Conservation (phyloP, 805 yeast species). For the Spathaspora sp. region DNA sequence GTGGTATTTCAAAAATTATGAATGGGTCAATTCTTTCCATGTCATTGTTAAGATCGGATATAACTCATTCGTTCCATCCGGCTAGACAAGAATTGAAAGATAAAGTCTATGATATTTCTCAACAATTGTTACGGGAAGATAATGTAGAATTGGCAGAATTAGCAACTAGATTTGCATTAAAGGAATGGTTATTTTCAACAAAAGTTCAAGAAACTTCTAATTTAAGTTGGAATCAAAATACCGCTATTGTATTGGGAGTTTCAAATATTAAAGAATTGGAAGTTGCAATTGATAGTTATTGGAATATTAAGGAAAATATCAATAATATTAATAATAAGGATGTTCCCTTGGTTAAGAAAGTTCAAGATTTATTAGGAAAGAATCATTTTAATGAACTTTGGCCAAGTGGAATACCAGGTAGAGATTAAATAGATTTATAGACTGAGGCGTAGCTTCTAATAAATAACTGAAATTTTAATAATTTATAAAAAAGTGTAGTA, state of each 20-base stretch:
- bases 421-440: conserved; percentile 1
- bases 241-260: conserved; percentile 76
- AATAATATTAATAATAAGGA: conserved; percentile 40
- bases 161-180: conserved; percentile 72
- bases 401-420: conserved; percentile 36
- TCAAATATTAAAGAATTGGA: conserved; percentile 61
- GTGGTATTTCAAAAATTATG: conserved; percentile 55
- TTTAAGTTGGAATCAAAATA: conserved; percentile 20
- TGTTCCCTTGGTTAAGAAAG: conserved; percentile 35
- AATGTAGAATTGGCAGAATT: conserved; percentile 73
- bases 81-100: conserved; percentile 56
- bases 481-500: not conserved
- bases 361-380: conserved; percentile 44
- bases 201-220: conserved; percentile 6
- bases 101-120: conserved; percentile 46
- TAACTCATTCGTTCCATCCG: conserved; percentile 79
- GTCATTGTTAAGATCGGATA: conserved; percentile 72
- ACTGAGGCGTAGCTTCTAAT: not conserved
- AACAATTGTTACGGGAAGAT: conserved; percentile 27
- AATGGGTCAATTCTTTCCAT: conserved; percentile 86
- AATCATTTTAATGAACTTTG: conserved; percentile 62
- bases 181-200: conserved; percentile 48
- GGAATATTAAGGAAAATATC: conserved; percentile 38
- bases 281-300: conserved; percentile 56
- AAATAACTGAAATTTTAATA: no score